Evolutionary conservation across 2,329 filamentous ascomycete species (phyloP).

Genomic region (Hypoxylon sp.): DNA sequence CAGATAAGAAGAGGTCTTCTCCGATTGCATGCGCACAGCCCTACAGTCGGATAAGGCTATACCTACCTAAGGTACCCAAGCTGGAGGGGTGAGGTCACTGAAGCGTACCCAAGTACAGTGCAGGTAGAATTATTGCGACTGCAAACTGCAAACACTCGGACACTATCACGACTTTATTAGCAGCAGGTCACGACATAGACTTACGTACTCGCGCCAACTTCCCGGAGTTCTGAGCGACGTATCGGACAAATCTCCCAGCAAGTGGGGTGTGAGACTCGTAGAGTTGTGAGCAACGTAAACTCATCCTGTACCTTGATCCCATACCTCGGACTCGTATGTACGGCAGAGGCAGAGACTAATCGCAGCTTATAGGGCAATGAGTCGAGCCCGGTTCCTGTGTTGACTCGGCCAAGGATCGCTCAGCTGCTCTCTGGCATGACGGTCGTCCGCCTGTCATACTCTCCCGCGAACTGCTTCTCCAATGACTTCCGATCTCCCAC

Average conservation of each 20-base stretch:
- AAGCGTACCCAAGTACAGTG: conserved; percentile 5
- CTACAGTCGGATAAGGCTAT: background rate
- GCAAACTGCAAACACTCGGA: conserved; percentile 8
- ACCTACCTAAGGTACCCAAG: no score
- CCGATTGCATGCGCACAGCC: conserved; percentile 1
- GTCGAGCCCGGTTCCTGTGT: conserved; percentile 5
- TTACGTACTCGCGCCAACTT: background rate
- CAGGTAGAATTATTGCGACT: conserved; percentile 15
- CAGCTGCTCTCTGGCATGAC: conserved; percentile 17
- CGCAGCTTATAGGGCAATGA: conserved; percentile 18
- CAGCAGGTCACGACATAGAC: background rate
- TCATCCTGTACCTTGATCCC: background rate
- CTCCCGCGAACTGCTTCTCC: conserved; percentile 21
- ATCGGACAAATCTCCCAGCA: background rate
- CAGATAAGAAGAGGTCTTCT: background rate
- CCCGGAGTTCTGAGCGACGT: background rate
- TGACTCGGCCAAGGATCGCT: background rate
- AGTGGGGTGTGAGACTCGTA: background rate
- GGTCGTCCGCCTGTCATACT: background rate
- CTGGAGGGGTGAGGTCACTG: conserved; percentile 31
- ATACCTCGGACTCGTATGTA: no score
- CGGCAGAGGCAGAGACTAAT: conserved; percentile 15
- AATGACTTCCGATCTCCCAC: conserved; percentile 33
- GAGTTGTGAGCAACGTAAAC: conserved; percentile 6
- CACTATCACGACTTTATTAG: conserved; percentile 2